These are phyloP conservation scores for Chrysanthemum lavandulifolium DNA, from an alignment of 129 eudicot species.

Conservation along the genomic window DNA sequence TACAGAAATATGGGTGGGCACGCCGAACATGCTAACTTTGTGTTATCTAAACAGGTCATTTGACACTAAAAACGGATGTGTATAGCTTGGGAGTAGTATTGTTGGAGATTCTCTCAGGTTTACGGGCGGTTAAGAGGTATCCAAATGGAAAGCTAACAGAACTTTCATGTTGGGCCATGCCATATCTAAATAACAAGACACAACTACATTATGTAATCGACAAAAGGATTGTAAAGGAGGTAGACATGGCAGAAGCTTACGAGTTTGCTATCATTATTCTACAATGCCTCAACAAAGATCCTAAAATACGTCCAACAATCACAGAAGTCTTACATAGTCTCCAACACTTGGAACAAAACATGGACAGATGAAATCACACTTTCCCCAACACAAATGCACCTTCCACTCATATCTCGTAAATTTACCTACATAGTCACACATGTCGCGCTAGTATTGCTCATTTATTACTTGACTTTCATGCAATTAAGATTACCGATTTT, in stretches of 20 bases:
- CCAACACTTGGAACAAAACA: conserved; percentile 31
- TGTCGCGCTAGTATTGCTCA: too few relatives aligned
- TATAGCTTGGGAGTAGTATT: conserved; percentile 54
- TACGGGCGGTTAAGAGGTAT: conserved; percentile 32
- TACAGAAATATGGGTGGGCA: neutral
- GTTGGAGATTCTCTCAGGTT: conserved; percentile 48
- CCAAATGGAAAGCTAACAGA: conserved; percentile 35
- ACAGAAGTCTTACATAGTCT: conserved; percentile 33
- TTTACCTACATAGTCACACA: too few relatives aligned
- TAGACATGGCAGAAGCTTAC: conserved; percentile 30
- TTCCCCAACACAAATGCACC: neutral
- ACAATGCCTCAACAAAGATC: conserved; percentile 35
- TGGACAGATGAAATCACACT: conserved; percentile 19
- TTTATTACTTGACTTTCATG: too few relatives aligned
- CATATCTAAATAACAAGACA: conserved; percentile 29
- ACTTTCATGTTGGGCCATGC: conserved; percentile 42
- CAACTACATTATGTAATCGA: conserved; percentile 30
- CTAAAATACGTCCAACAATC: conserved; percentile 38
- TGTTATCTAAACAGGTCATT: conserved; percentile 36
- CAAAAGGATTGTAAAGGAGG: conserved; percentile 32
- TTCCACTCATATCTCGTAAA: neutral
- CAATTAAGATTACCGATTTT: too few relatives aligned
- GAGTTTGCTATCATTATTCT: conserved; percentile 39
- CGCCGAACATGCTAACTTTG: neutral
- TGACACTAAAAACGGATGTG: conserved; percentile 46